Percentiles rank a stretch among this genome's conserved stretches.
These are phyloP conservation scores for Ascochyta rabiei DNA, from an alignment of 2,329 filamentous ascomycete species.

Conservation along the genomic window DNA sequence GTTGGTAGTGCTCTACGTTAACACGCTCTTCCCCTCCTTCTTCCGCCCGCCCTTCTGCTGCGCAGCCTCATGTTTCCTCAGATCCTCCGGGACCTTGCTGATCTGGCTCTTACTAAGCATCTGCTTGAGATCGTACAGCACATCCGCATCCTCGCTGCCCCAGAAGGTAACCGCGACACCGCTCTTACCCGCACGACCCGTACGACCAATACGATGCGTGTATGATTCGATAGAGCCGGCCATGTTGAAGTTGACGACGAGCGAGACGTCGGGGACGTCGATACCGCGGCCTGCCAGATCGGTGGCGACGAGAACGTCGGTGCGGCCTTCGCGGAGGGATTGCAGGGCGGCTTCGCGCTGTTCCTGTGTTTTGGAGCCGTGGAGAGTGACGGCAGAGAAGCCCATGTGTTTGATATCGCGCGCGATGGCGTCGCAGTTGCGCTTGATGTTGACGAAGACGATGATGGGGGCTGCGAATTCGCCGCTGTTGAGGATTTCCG, in stretches of 20 bases:
- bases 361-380: slow-evolving; percentile 96
- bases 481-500: slow-evolving; percentile 80
- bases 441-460: slow-evolving; percentile 99
- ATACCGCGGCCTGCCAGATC: slow-evolving; percentile 97
- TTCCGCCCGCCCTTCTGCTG: slow-evolving; percentile 71
- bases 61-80: slow-evolving; percentile 87
- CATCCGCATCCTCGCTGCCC: slow-evolving; percentile 85
- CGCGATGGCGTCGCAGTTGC: slow-evolving; percentile 94
- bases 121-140: slow-evolving; percentile 93
- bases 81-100: slow-evolving; percentile 87
- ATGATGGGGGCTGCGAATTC: slow-evolving; percentile 91
- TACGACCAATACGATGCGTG: slow-evolving; percentile 95
- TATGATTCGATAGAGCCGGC: slow-evolving; percentile 90
- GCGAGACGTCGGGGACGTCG: slow-evolving; percentile 89
- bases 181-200: slow-evolving; percentile 94
- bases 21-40: slow-evolving; percentile 20
- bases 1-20: too few relatives aligned
- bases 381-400: slow-evolving; percentile 85
- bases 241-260: slow-evolving; percentile 99
- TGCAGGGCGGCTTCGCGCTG: slow-evolving; percentile 92
- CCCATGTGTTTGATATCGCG: slow-evolving; percentile 94
- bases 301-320: slow-evolving; percentile 91
- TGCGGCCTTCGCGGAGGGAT: slow-evolving; percentile 78
- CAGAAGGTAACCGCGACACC: slow-evolving; percentile 97
- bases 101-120: slow-evolving; percentile 92